phyloP scores from a whole-genome alignment of 2,329 filamentous ascomycete species.

The Talaromyces pinophilus region DNA sequence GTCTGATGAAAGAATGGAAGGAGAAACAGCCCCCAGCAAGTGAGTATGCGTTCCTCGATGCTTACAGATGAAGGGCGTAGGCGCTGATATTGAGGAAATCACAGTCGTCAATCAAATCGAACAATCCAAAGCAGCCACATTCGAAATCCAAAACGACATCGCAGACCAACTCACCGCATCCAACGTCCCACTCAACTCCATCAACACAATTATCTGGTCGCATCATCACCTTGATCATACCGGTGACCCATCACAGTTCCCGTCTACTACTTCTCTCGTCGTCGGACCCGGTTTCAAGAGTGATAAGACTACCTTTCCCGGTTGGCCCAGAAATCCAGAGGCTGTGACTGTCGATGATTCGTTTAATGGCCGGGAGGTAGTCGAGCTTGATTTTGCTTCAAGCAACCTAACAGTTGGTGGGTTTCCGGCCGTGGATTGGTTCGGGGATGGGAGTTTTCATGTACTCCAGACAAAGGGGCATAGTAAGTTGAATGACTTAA shows the following conservation, averaged over 20 bases:
- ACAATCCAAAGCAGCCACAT: neutral
- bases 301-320: slow-evolving; percentile 24
- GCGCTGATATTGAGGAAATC: neutral
- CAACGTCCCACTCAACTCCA: slow-evolving; percentile 24
- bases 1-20: slow-evolving; percentile 34
- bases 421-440: slow-evolving; percentile 51
- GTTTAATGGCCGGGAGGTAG: slow-evolving; percentile 25
- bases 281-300: slow-evolving; percentile 30
- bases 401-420: slow-evolving; percentile 31
- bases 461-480: slow-evolving; percentile 39
- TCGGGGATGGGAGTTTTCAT: slow-evolving; percentile 59
- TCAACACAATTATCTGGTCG: slow-evolving; percentile 34
- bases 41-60: slow-evolving; percentile 17
- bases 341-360: slow-evolving; percentile 27
- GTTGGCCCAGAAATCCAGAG: slow-evolving; percentile 28
- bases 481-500: neutral
- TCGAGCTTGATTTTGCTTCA: slow-evolving; percentile 27
- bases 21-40: slow-evolving; percentile 30
- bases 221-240: slow-evolving; percentile 37
- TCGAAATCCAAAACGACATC: slow-evolving; percentile 27
- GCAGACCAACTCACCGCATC: slow-evolving; percentile 30
- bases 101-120: slow-evolving; percentile 13
- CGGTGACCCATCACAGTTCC: slow-evolving; percentile 32
- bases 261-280: slow-evolving; percentile 28
- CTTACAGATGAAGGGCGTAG: neutral